Conservation (phyloP, 2,329 filamentous ascomycete genomes). For the Drechslera avenae region DNA sequence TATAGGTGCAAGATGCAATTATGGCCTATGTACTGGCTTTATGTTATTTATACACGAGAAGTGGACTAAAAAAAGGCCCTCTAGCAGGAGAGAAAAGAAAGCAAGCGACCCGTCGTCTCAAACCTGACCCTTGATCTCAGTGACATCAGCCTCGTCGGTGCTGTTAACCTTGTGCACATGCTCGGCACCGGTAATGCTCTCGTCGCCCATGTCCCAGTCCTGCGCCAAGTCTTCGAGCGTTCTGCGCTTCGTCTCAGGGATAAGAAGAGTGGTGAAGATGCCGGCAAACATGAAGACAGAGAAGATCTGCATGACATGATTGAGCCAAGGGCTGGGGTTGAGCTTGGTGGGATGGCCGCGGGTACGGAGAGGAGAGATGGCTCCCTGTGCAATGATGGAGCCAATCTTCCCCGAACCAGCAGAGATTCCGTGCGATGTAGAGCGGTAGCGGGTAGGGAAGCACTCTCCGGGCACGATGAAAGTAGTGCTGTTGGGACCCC, state of each 20-base stretch:
- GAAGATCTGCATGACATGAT: constrained; percentile 77
- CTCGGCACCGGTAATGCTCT: constrained; percentile 38
- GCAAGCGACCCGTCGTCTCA: not conserved
- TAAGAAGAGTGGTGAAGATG: constrained; percentile 68
- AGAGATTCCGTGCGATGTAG: constrained; percentile 57
- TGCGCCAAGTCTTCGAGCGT: constrained; percentile 72
- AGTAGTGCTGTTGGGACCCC: constrained; percentile 55
- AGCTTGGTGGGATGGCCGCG: constrained; percentile 53
- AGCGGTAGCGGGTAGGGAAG: constrained; percentile 57
- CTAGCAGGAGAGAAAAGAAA: not conserved
- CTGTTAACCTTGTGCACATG: constrained; percentile 26
- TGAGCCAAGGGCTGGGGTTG: constrained; percentile 66
- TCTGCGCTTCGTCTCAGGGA: constrained; percentile 77
- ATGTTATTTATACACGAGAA: too few species aligned
- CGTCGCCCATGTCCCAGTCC: constrained; percentile 44
- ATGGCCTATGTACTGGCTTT: not conserved
- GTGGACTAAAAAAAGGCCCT: too few species aligned
- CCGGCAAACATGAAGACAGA: constrained; percentile 80
- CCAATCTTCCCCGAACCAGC: constrained; percentile 56
- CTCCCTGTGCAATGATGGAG: constrained; percentile 56
- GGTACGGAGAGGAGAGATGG: constrained; percentile 55
- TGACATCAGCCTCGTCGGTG: constrained; percentile 26
- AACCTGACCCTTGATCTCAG: constrained; percentile 15
- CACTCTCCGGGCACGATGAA: constrained; percentile 59
- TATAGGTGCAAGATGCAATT: not conserved